Evolutionary conservation across 768 basidiomycete species (phyloP), one percentile per base, ranked within the genome.

Genomic region (Polyporus arcularius): DNA sequence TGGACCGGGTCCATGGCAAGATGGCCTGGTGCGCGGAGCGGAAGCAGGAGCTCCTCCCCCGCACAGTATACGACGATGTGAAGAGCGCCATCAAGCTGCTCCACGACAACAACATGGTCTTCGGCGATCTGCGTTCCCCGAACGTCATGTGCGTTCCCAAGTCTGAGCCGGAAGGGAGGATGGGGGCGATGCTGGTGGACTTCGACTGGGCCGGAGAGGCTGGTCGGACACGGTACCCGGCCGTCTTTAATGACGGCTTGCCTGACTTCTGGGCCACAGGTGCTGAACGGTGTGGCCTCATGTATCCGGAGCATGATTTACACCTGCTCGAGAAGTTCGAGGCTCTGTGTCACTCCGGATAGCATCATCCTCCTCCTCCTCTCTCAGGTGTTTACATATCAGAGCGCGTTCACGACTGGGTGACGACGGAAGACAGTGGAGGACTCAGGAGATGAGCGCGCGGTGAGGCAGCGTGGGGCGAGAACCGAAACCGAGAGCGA

Each of bases 151-250:
- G 38, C 9, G 39, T 15, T 21, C 3, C 28, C 15, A 49, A 35
- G 6, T 35, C 11, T 11, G 35, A 11, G 35, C 7, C 11, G 35
- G 35, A 35, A 35, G 6, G 7, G 7, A 21, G 7, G 42, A 15
- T 9, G 58, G 45, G 8, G n/a, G 62, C 48, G 6, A 40, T 58
- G 57, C 50, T 65, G 7, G 48, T 63, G 8, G 65, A 65, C 41
- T 65, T 65, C 21, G 65, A 65, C 42, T 63, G 65, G 61, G 51
- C 30, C 15, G 65, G 57, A 16, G n/a, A 35, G 0, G 28, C 46
- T 3, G 58, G 53, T 21, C 45, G 30, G 11, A n/a, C 21, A 14
- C 21, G 42, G 15, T 66, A 63, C 53, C 54, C 61, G 7, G 31
- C 47, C 4, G 9, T 39, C 35, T 11, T 62, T 4, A 60, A 60